phyloP scores from a whole-genome alignment of 352 stramenopile species.

The Phytophthora cryptogea region DNA sequence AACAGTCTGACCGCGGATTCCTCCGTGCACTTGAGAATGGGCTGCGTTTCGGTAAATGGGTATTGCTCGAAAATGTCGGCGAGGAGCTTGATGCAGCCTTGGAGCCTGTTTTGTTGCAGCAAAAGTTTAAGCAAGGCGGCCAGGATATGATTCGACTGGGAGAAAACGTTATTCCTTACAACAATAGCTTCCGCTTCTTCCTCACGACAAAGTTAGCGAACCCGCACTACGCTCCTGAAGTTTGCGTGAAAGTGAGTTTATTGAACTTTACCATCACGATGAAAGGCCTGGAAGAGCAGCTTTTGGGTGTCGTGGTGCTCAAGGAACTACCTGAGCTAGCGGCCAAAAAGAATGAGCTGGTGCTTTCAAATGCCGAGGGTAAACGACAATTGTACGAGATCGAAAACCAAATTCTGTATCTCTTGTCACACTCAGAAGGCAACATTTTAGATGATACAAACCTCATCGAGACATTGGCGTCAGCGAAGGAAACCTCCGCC shows the following conservation, averaged over 20 bases:
- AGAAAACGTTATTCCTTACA: conserved; percentile 93
- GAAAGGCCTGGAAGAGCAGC: conserved; percentile 90
- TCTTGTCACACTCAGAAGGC: conserved; percentile 90
- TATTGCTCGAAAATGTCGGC: conserved; percentile 90
- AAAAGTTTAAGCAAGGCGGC: conserved; percentile 93
- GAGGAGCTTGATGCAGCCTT: conserved; percentile 91
- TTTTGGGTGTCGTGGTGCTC: conserved; percentile 87
- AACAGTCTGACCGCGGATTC: conserved; percentile 88
- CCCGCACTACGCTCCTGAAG: conserved; percentile 91
- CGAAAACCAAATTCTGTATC: conserved; percentile 92
- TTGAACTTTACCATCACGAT: conserved; percentile 95
- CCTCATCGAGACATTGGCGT: conserved; percentile 90
- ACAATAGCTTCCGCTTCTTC: conserved; percentile 91
- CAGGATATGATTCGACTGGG: conserved; percentile 92
- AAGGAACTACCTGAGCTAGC: conserved; percentile 91
- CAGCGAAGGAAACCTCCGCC: conserved; percentile 77
- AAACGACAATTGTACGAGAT: conserved; percentile 92
- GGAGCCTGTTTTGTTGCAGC: conserved; percentile 89
- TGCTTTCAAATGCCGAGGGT: conserved; percentile 87
- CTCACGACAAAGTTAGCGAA: conserved; percentile 94
- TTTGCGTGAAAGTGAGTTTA: conserved; percentile 92
- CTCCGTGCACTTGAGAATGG: conserved; percentile 89
- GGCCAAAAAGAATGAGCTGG: conserved; percentile 91
- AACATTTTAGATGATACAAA: conserved; percentile 94
- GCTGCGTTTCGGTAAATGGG: conserved; percentile 91